Percentiles rank a stretch among this genome's conserved stretches.
phyloP scores from a whole-genome alignment of 2,329 filamentous ascomycete species.

The Sporothrix mexicana region DNA sequence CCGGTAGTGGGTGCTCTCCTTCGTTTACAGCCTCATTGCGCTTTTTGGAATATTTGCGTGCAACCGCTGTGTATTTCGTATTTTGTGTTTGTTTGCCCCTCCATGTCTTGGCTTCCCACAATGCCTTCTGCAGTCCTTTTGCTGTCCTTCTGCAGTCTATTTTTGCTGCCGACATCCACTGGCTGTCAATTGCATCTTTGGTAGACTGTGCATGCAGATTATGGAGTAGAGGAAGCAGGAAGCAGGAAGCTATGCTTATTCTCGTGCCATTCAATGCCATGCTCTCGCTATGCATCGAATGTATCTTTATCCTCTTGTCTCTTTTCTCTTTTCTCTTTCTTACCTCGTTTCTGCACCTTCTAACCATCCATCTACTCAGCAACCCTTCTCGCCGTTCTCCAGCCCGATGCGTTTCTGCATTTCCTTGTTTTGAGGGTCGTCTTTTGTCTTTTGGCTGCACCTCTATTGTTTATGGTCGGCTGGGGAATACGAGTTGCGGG shows the following conservation, averaged over 20 bases:
- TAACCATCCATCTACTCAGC: neutral
- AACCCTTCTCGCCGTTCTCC: neutral
- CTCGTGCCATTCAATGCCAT: too few species aligned
- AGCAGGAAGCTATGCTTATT: too few species aligned
- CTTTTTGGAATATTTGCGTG: neutral
- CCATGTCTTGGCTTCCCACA: too few species aligned
- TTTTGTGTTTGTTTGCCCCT: neutral
- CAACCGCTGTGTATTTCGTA: too few species aligned
- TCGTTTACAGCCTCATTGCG: neutral
- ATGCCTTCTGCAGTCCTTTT: too few species aligned
- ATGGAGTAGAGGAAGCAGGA: too few species aligned
- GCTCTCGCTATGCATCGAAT: too few species aligned
- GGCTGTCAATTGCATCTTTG: too few species aligned
- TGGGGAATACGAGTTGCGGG: slow-evolving; percentile 25
- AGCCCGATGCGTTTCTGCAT: neutral
- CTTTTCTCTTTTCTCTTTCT: neutral
- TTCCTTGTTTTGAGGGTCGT: neutral
- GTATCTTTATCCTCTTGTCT: neutral
- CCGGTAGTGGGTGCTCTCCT: neutral
- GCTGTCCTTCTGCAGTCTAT: too few species aligned
- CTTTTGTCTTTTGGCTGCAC: too few species aligned
- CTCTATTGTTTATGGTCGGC: neutral
- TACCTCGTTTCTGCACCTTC: neutral
- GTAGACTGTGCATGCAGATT: too few species aligned
- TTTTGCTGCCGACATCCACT: too few species aligned